Evolutionary conservation across 176 grass and related monocot genomes (phyloP).

Genomic region (Tillandsia leiboldiana): DNA sequence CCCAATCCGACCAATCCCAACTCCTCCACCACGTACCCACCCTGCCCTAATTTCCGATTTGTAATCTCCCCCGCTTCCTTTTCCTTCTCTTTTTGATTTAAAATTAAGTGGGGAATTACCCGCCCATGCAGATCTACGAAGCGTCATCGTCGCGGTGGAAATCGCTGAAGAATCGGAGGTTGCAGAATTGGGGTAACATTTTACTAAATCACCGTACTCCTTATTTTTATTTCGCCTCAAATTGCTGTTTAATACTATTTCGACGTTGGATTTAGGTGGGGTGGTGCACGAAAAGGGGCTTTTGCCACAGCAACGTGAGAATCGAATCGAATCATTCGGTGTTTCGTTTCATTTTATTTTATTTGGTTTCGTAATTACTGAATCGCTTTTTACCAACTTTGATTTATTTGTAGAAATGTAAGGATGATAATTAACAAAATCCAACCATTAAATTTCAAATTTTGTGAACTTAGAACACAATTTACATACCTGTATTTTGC

Average conservation of each 20-base stretch:
- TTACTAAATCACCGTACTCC: background rate
- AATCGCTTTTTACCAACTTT: background rate
- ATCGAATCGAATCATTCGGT: background rate
- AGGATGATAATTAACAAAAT: too few relatives aligned
- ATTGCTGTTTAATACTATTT: background rate
- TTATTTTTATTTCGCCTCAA: background rate
- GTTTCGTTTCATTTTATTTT: background rate
- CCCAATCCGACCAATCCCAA: constrained; percentile 49
- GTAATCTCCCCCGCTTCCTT: background rate
- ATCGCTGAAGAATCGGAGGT: constrained; percentile 64
- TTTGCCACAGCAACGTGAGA: constrained; percentile 78
- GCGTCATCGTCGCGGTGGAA: constrained; percentile 70
- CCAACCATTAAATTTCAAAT: too few relatives aligned
- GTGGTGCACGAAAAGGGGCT: constrained; percentile 92
- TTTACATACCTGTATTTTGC: constrained; percentile 23
- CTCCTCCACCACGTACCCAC: constrained; percentile 58
- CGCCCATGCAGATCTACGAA: constrained; percentile 51
- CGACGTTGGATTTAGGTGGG: constrained; percentile 30
- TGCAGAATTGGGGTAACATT: constrained; percentile 82
- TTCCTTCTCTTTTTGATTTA: background rate
- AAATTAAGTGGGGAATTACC: background rate
- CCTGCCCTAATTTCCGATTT: too few relatives aligned
- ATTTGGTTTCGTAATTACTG: background rate
- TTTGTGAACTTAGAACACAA: too few relatives aligned
- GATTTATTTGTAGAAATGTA: too few relatives aligned